Evolutionary conservation across 192 early-diverging fungal genomes (phyloP), one percentile per base, ranked within the genome.

Genomic region (Backusella macrospora): DNA sequence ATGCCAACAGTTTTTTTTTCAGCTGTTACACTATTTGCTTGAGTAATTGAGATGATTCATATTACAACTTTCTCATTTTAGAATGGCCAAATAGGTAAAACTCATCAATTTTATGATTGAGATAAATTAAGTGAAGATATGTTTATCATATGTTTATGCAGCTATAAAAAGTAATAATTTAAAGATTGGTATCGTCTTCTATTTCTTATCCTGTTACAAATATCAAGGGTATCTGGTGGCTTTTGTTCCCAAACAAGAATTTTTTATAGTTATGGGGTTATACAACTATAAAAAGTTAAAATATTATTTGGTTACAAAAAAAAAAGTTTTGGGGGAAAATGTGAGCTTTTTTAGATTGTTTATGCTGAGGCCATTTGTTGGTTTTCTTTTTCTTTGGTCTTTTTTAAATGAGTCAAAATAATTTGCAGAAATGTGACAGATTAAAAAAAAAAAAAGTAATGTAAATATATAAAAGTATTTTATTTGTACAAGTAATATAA

Each of bases 251-350:
- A 59, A 23, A 59, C 52, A 0, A 59, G 21, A 26, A 14, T 14
- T 23, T 10, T 10, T 23, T 26, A 59, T 9, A 3, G 7, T 59
- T 59, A 59, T 59, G 52, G 52, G 52, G 52, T 55, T 26, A 10
- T 55, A 55, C 52, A 55, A 55, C 52, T 55, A 55, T 23, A 55
- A 55, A 55, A 55, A 55, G 49, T 9, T 55, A 55, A 55, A 52
- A 52, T 16, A 2, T 7, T 52, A n/a, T 52, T 52, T 52, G 48
- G 48, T 52, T 52, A 52, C 8, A 52, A 52, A 52, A 52, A 6
- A 49, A 59, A 59, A 59, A 59, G 12, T 12, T 18, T 59, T 59
- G 52, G 52, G 52, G 52, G 26, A 59, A 55, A 55, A 13, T 0
- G 4, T 4, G 10, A 2, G 10, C 42, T 5, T 10, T 18, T 8